phyloP scores from a whole-genome alignment of 225 moss, liverwort and hornwort species.

The Bryum argenteum region DNA sequence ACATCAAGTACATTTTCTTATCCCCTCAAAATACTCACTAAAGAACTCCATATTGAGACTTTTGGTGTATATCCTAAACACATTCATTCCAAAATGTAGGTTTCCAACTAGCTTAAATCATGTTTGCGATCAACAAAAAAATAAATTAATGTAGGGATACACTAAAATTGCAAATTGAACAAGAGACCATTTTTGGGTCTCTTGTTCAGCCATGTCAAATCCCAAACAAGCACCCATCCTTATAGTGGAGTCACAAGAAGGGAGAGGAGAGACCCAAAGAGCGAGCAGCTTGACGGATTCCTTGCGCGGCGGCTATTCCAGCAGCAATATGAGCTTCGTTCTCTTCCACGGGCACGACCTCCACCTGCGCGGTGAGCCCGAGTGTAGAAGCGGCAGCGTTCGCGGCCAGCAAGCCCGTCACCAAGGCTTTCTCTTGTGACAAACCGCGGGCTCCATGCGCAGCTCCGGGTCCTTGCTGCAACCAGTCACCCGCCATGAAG shows the following conservation, averaged over 20 bases:
- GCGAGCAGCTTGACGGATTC: constrained; percentile 37
- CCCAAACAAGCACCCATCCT: too few species aligned
- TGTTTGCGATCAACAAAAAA: too few species aligned
- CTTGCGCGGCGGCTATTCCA: constrained; percentile 42
- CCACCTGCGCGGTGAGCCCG: constrained; percentile 35
- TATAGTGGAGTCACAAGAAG: constrained; percentile 29
- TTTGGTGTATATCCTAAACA: too few species aligned
- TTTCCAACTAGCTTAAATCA: too few species aligned
- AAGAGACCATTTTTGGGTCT: too few species aligned
- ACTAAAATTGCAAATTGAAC: too few species aligned
- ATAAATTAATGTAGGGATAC: too few species aligned
- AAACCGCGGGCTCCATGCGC: constrained; percentile 61
- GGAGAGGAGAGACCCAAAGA: constrained; percentile 45
- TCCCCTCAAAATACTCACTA: too few species aligned
- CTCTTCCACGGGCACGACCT: constrained; percentile 57
- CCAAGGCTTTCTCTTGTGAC: constrained; percentile 66
- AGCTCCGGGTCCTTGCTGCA: constrained; percentile 61
- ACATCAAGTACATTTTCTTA: too few species aligned
- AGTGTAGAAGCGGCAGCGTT: constrained; percentile 48
- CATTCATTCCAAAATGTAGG: too few species aligned
- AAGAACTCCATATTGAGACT: too few species aligned
- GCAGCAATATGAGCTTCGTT: constrained; percentile 63
- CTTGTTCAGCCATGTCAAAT: too few species aligned
- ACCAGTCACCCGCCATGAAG: constrained; percentile 68
- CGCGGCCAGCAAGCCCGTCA: constrained; percentile 62